Evolutionary conservation across 1,284 basidiomycete genomes (phyloP).

Genomic region (Moesziomyces parantarcticus): DNA sequence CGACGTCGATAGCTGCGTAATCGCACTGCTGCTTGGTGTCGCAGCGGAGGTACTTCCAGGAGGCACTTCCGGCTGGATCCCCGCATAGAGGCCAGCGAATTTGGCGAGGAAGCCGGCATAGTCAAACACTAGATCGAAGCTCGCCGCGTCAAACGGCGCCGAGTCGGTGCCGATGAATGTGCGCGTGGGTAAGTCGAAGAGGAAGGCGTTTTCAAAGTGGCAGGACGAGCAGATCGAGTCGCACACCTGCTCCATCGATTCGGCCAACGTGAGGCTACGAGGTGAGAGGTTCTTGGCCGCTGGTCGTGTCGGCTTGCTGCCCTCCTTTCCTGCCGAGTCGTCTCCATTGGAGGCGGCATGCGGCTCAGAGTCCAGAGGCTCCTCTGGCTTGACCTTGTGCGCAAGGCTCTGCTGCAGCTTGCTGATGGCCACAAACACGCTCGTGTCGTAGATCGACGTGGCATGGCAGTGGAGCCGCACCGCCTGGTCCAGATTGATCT

Average conservation of each 20-base stretch:
- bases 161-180: slow-evolving; percentile 92
- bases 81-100: slow-evolving; percentile 83
- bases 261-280: slow-evolving; percentile 35
- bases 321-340: slow-evolving; percentile 6
- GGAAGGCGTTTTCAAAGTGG: slow-evolving; percentile 88
- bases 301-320: slow-evolving; percentile 20
- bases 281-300: slow-evolving; percentile 13
- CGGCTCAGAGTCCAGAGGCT: slow-evolving; percentile 74
- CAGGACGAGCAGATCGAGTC: slow-evolving; percentile 73
- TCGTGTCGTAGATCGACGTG: slow-evolving; percentile 89
- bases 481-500: slow-evolving; percentile 58
- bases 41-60: slow-evolving; percentile 1
- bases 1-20: slow-evolving; percentile 30
- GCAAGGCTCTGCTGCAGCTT: slow-evolving; percentile 73
- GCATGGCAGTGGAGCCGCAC: slow-evolving; percentile 76
- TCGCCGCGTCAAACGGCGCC: slow-evolving; percentile 87
- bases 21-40: slow-evolving; percentile 2
- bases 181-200: slow-evolving; percentile 87
- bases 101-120: slow-evolving; percentile 88
- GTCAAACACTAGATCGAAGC: slow-evolving; percentile 88
- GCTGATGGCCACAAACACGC: slow-evolving; percentile 87
- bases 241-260: slow-evolving; percentile 54
- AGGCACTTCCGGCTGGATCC: slow-evolving; percentile 8
- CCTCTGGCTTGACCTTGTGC: slow-evolving; percentile 76
- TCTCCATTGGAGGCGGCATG: slow-evolving; percentile 2